phyloP scores from a whole-genome alignment of 306 rosid genomes.

The Cicer arietinum region DNA sequence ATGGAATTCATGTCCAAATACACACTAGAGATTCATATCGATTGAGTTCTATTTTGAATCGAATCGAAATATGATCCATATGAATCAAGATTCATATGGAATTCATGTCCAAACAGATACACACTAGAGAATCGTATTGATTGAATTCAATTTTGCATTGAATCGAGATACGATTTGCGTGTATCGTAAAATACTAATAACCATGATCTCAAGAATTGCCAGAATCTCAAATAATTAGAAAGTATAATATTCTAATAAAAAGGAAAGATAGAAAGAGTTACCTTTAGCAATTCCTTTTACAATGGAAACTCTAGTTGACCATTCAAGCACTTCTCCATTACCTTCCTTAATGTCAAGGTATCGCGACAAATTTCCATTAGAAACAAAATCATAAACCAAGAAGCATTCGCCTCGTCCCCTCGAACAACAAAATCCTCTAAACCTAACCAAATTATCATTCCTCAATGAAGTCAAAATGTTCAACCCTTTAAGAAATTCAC shows the following conservation, averaged over 20 bases:
- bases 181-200: neutral
- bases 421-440: slow-evolving; percentile 95
- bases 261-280: slow-evolving; percentile 30
- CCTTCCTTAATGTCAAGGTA: slow-evolving; percentile 84
- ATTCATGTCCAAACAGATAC: too few relatives aligned
- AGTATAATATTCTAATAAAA: slow-evolving; percentile 21
- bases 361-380: slow-evolving; percentile 70
- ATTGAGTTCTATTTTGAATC: too few relatives aligned
- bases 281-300: slow-evolving; percentile 91
- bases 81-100: too few relatives aligned
- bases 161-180: neutral
- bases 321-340: slow-evolving; percentile 73
- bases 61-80: too few relatives aligned
- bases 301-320: slow-evolving; percentile 94
- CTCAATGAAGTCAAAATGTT: slow-evolving; percentile 76
- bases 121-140: too few relatives aligned
- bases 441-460: slow-evolving; percentile 77
- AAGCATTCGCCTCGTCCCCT: slow-evolving; percentile 96
- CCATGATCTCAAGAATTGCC: neutral
- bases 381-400: slow-evolving; percentile 75
- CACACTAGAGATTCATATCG: too few relatives aligned
- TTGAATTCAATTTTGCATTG: neutral
- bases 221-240: slow-evolving; percentile 1
- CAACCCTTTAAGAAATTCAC: slow-evolving; percentile 89
- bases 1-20: too few relatives aligned